phyloP scores from a whole-genome alignment of 441 rosid species.

The Jatropha multifida region DNA sequence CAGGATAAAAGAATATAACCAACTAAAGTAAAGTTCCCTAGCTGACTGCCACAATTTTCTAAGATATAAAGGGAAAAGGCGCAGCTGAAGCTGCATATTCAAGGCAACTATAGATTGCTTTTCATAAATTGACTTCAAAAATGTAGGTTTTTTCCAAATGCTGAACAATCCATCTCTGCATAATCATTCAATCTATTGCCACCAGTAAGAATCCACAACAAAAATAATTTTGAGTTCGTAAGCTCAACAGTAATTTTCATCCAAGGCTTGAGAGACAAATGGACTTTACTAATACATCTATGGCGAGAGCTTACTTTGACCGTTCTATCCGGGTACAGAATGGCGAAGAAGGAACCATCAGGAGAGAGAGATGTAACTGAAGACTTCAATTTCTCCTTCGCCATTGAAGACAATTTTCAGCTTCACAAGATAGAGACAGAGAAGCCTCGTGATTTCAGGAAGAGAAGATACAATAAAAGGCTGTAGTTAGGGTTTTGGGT shows the following conservation, averaged over 20 bases:
- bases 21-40: no score
- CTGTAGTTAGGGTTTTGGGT: conserved; percentile 26
- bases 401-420: conserved; percentile 25
- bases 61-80: neutral
- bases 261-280: no score
- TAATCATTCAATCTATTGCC: neutral
- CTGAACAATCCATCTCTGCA: neutral
- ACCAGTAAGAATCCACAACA: neutral
- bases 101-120: no score
- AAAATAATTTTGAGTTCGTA: no score
- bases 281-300: no score
- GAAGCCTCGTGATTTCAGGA: neutral
- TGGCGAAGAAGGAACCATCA: conserved; percentile 37
- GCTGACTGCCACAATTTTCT: neutral
- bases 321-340: conserved; percentile 28
- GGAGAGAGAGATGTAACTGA: conserved; percentile 33
- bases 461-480: neutral
- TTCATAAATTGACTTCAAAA: no score
- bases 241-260: no score
- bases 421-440: neutral
- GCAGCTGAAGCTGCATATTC: no score
- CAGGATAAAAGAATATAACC: no score
- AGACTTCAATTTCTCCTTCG: conserved; percentile 34
- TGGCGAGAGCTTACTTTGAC: conserved; percentile 25
- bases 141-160: neutral